Evolutionary conservation across 2,329 filamentous ascomycete genomes (phyloP).

Genomic region (Drechslerella coelobrocha): DNA sequence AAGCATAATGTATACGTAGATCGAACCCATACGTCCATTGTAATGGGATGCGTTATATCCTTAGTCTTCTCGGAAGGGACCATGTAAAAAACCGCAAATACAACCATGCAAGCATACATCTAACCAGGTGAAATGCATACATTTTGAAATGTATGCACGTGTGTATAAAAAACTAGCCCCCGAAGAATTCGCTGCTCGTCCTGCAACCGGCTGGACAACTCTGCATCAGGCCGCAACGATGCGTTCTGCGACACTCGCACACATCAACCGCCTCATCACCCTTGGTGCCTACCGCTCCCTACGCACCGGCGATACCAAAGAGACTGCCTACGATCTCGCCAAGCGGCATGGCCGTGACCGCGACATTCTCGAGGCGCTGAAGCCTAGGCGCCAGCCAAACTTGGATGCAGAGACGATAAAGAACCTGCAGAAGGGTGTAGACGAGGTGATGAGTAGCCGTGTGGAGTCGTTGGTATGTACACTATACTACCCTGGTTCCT

Average conservation of each 20-base stretch:
- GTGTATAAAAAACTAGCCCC: neutral
- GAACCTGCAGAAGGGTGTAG: conserved; percentile 33
- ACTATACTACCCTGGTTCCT: neutral
- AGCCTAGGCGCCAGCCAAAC: conserved; percentile 7
- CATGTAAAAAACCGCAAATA: no score
- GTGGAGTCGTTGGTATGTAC: conserved; percentile 20
- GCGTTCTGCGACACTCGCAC: conserved; percentile 6
- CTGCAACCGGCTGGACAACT: conserved; percentile 34
- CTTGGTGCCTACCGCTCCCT: conserved; percentile 30
- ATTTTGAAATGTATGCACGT: neutral
- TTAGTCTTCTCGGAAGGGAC: no score
- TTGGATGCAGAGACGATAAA: conserved; percentile 14
- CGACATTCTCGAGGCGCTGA: conserved; percentile 27
- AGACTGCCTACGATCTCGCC: conserved; percentile 43
- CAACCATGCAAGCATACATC: neutral
- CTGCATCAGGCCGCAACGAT: conserved; percentile 39
- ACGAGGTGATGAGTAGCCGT: conserved; percentile 23
- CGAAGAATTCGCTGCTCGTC: conserved; percentile 19
- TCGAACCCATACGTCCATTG: no score
- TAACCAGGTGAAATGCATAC: neutral
- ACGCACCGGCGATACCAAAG: conserved; percentile 25
- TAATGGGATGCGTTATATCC: no score
- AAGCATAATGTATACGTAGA: no score
- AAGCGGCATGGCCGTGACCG: conserved; percentile 16
- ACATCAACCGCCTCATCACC: conserved; percentile 34